Evolutionary conservation across 768 basidiomycete species (phyloP).

Genomic region (Trametes elegans): DNA sequence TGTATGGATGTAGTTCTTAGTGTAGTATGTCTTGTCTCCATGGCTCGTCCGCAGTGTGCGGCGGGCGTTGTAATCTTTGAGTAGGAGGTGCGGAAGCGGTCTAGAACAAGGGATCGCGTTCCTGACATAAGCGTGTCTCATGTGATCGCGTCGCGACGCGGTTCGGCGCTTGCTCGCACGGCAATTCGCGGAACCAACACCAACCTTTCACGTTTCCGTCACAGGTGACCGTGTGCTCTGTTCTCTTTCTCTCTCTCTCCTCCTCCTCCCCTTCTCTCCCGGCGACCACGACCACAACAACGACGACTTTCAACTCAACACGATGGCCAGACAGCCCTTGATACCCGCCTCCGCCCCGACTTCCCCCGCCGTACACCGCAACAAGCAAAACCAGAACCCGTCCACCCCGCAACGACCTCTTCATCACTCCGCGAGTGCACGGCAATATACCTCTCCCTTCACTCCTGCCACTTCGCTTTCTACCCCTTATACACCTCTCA

Average conservation of each 20-base stretch:
- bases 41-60: no score
- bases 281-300: constrained; percentile 24
- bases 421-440: constrained; percentile 27
- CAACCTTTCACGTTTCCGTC: constrained; percentile 20
- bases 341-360: constrained; percentile 44
- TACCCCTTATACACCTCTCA: constrained; percentile 68
- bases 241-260: constrained; percentile 10
- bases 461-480: constrained; percentile 53
- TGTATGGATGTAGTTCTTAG: background rate
- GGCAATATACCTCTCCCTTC: constrained; percentile 53
- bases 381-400: constrained; percentile 40
- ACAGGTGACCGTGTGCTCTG: constrained; percentile 3
- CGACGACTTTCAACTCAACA: constrained; percentile 20
- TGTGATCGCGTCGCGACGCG: constrained; percentile 20
- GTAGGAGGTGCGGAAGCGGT: background rate
- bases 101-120: constrained; percentile 1
- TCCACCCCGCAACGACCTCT: constrained; percentile 63
- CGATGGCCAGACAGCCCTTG: constrained; percentile 28
- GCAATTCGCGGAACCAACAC: constrained; percentile 19
- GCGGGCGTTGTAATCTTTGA: no score
- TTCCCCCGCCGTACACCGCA: constrained; percentile 40
- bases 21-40: background rate
- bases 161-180: constrained; percentile 16
- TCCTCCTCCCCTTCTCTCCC: constrained; percentile 12
- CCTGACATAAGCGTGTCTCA: constrained; percentile 14